Evolutionary conservation across 1,284 basidiomycete species (phyloP), one percentile per base, ranked within the genome.

Genomic region (Earliella scabrosa): DNA sequence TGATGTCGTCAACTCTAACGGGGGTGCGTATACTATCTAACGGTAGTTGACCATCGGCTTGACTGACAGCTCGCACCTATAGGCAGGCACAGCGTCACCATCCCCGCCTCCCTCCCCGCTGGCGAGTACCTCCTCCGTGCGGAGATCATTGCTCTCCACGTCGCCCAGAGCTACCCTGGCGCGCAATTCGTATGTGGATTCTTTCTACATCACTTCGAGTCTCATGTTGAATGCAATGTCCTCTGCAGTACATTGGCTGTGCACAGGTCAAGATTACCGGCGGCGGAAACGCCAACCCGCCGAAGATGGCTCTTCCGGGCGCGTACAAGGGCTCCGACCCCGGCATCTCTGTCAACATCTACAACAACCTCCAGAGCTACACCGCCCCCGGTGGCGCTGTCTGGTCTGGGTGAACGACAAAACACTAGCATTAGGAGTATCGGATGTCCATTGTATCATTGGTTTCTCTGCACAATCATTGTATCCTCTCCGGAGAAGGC

Each of bases 111-210:
- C 3, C 72, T 82, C 13, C 78, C 79, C 14, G 76, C 77, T 21
- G 81, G 80, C 13, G 73, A 82, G 44, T 82, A 82, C 64, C 73
- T 82, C 44, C 73, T 82, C 40, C 77, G 81, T 60, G 72, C 76
- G 36, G 78, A 81, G 64, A 77, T 80, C 29, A 79, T 81, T 61
- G 78, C 78, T 10, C 72, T 81, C 5, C 80, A 81, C 60, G 75
- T 75, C 45, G 77, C 77, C 4, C 52, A 61, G 49, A 65, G 65
- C 36, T 78, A 77, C 65, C 76, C 75, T 6, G 78, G 78, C 32
- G 78, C 78, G 34, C 78, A 81, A 63, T 77, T 79, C 60, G 67
- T 68, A 44, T 3, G 67, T 65, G 4, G 7, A 23, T 3, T 2
- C 24, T 11, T 4, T 2, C 27, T 13, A 8, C 10, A 18, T 36